phyloP scores from a whole-genome alignment of 192 early-diverging fungal species.

The Piromyces finnis region DNA sequence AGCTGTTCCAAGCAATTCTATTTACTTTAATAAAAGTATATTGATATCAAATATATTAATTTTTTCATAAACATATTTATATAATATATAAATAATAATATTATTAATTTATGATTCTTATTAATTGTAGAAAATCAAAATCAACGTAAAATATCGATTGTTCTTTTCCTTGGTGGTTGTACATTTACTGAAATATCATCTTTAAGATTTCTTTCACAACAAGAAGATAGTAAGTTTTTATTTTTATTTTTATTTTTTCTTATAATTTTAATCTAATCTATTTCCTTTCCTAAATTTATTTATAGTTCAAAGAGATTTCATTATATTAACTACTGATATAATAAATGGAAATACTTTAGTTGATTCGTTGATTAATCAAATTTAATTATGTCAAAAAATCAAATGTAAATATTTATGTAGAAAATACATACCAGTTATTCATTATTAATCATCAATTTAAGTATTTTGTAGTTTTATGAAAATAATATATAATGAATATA shows the following conservation, averaged over 20 bases:
- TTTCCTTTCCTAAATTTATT: too few relatives aligned
- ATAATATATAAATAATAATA: too few relatives aligned
- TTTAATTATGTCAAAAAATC: too few relatives aligned
- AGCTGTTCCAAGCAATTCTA: slow-evolving; percentile 27
- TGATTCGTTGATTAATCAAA: slow-evolving; percentile 16
- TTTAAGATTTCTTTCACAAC: slow-evolving; percentile 67
- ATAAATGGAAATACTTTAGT: slow-evolving; percentile 70
- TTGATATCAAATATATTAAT: too few relatives aligned
- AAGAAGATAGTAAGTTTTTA: slow-evolving; percentile 37
- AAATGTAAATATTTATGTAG: too few relatives aligned
- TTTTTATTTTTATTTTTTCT: background rate
- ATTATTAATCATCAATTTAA: too few relatives aligned
- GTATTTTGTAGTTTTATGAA: too few relatives aligned
- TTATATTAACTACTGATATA: slow-evolving; percentile 76
- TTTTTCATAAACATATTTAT: too few relatives aligned
- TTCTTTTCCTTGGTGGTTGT: slow-evolving; percentile 91
- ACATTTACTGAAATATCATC: slow-evolving; percentile 85
- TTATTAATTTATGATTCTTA: too few relatives aligned
- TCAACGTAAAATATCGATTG: slow-evolving; percentile 51
- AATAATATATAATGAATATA: too few relatives aligned
- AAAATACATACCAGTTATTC: too few relatives aligned
- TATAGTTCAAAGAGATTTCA: slow-evolving; percentile 54
- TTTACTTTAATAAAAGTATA: slow-evolving; percentile 8
- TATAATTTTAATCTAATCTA: background rate
- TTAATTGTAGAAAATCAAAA: slow-evolving; percentile 22